phyloP scores from a whole-genome alignment of 2,329 filamentous ascomycete genomes.

The Tolypocladium ophioglossoides region DNA sequence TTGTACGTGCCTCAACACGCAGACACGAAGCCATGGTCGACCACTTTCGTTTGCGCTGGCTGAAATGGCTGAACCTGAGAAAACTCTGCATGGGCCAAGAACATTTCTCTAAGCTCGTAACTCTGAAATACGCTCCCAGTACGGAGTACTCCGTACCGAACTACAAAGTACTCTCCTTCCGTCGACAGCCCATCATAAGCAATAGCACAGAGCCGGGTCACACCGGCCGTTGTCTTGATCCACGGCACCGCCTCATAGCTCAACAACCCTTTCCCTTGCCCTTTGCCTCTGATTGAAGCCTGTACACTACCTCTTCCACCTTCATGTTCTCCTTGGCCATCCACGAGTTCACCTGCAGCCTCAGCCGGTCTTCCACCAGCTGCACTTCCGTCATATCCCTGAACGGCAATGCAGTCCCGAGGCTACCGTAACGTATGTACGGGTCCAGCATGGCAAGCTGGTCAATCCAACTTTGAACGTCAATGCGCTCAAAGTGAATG shows the following conservation, averaged over 20 bases:
- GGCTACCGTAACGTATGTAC: conserved; percentile 1
- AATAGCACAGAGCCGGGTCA: neutral
- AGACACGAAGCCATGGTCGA: neutral
- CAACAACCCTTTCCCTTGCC: conserved; percentile 13
- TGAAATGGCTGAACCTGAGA: neutral
- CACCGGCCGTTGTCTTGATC: neutral
- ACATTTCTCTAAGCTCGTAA: neutral
- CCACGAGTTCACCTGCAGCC: conserved; percentile 12
- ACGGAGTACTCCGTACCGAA: neutral
- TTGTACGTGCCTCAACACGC: neutral
- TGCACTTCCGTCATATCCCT: conserved; percentile 13
- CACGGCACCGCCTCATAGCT: neutral
- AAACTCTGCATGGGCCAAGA: too few species aligned
- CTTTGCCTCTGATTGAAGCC: conserved; percentile 12
- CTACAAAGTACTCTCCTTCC: too few species aligned
- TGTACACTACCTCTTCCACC: conserved; percentile 13
- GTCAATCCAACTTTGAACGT: conserved; percentile 4
- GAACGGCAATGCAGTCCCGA: conserved; percentile 9
- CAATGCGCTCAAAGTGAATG: neutral
- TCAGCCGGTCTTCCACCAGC: conserved; percentile 11
- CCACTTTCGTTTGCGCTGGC: neutral
- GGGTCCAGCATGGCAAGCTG: conserved; percentile 4
- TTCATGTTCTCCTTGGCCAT: conserved; percentile 3
- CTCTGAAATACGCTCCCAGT: neutral
- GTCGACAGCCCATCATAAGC: neutral